Base-by-base conservation (phyloP, 805 yeast species). In the Ogataea paraovalis region DNA sequence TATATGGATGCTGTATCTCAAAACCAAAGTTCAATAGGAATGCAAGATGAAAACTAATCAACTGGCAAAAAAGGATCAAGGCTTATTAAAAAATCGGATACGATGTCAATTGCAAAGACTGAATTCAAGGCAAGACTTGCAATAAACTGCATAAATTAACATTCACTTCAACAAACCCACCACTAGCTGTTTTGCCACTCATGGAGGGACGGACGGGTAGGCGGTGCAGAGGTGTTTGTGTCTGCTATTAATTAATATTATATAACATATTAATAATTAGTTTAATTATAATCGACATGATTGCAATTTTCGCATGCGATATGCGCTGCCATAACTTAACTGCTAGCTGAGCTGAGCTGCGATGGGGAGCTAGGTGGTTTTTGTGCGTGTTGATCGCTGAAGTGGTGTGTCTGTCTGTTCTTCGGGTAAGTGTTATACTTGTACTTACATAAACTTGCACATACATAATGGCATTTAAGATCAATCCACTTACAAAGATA, bases 401-500 rank as follows among this genome's bases (percentile, higher is more conserved):
- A 25, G 10, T 25, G 7, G 28, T 25, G 10, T 25, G 10, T 25
- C 10, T 25, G 28, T 7, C 10, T 7, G 34, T 30, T 30, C 6
- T 30, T 30, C 6, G 5, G 12, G 4, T 14, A 30, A 10, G 28
- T 25, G 10, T 10, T 30, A 5, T 30, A 4, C 12, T 14, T 30
- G 12, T 34, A 34, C 12, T n/a, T 10, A 18, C 21, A 12, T 18
- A 34, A 5, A 34, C 16, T 3, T 16, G 4, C 19, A 18, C 38
- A 30, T 34, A 7, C 3, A 10, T 7, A 5, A 39, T 60, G 65
- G 51, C 59, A 14, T 44, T 62, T 28, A 59, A 58, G 45, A 54
- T 66, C 46, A 77, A 83, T 52, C 95, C 96, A 32, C 69, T 89
- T 52, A 85, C 87, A 47, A 84, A 82, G 60, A 85, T 89, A 58